Evolutionary conservation across 192 early-diverging fungal genomes (phyloP), one percentile per base, ranked within the genome.

Genomic region (Coemansia sp.): DNA sequence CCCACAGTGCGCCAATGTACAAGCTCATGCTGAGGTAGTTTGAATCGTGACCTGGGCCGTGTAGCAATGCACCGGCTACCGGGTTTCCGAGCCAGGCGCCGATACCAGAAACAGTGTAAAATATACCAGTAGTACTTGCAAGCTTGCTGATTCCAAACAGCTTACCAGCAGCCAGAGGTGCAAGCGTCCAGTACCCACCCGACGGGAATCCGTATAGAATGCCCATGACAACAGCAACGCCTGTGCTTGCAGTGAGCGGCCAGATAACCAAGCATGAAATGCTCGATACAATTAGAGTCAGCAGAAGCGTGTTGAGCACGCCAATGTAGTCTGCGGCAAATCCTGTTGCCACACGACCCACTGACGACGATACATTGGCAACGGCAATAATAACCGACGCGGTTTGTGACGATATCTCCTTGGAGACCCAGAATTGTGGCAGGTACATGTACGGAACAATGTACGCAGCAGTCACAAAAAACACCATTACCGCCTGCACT

Each of bases 401-500:
- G 1, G 49, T 68, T 26, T 68, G 37, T 2, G 73, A 43, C 46
- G 68, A 71, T 16, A 81, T 59, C 4, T 74, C 78, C 13, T 81
- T 65, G 2, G 35, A 33, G 16, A 71, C 74, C 72, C 68, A 71
- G 59, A 76, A 81, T 59, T 72, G 53, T 20, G 78, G 74, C 26
- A 81, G 51, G 35, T 61, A 81, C 29, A 65, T 63, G 56, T 66
- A 81, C 31, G 78, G 78, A n/a, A 72, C 59, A 30, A 81, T 70
- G 35, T 81, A 81, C 1, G 78, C 78, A 12, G 78, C 74, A 5
- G 74, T 81, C 43, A 75, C 69, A 48, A 75, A 81, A 52, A 81
- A 69, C 52, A 71, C 66, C 69, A 75, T 75, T 1, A 56, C 53
- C 4, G 70, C 57, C 18, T 81, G 79, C 3, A 81, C 28, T 7